Conservation (phyloP, 108 stramenopile species). For the Cylindrotheca fusiformis region DNA sequence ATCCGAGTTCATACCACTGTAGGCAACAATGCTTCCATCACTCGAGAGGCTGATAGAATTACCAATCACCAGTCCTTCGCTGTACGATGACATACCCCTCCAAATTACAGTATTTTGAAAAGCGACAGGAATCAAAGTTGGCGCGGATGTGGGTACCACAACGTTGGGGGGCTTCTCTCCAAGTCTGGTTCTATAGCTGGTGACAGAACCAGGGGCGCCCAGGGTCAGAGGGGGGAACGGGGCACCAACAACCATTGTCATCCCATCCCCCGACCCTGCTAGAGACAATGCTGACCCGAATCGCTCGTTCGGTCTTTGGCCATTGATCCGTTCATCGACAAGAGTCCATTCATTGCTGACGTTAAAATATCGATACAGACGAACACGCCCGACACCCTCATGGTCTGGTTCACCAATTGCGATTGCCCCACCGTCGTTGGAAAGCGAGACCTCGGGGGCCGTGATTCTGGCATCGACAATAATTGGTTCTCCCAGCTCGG, state of each 20-base stretch:
- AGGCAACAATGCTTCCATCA: neutral
- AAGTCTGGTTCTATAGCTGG: neutral
- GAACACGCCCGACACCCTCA: neutral
- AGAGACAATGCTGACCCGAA: neutral
- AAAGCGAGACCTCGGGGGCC: neutral
- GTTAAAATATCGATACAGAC: neutral
- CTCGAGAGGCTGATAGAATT: neutral
- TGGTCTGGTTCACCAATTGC: neutral
- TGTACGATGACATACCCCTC: neutral
- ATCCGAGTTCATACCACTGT: conserved; percentile 20
- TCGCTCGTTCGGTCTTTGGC: neutral
- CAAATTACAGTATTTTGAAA: conserved; percentile 2
- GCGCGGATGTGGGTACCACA: neutral
- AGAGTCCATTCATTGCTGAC: neutral
- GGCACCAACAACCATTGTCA: neutral
- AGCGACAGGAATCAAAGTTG: neutral
- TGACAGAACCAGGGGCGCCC: neutral
- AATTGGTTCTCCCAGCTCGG: too few species aligned
- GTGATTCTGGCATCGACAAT: too few species aligned
- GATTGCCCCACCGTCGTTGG: neutral
- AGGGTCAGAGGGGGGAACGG: neutral
- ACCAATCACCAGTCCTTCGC: neutral
- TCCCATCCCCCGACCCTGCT: neutral
- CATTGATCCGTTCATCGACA: neutral
- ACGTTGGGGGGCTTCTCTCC: neutral